Evolutionary conservation across 1,284 basidiomycete genomes (phyloP).

Genomic region (Cryptococcus sp.): DNA sequence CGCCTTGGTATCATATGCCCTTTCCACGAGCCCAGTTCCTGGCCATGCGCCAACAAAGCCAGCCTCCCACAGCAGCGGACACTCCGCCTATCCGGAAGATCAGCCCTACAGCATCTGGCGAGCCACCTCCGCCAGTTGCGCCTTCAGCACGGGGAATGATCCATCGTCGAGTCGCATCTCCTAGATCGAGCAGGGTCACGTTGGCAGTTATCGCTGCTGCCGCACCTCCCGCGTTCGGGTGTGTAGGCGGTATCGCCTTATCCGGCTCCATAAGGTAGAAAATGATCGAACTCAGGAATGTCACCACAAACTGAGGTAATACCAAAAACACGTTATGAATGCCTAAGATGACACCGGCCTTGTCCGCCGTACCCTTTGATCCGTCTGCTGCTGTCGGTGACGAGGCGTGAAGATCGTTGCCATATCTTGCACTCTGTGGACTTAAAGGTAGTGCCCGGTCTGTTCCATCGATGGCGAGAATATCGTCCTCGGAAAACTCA

Average conservation of each 20-base stretch:
- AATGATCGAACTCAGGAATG: slow-evolving; percentile 55
- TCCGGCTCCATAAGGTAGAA: slow-evolving; percentile 55
- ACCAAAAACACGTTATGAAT: slow-evolving; percentile 92
- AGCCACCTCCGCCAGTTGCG: slow-evolving; percentile 5
- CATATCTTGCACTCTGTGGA: neutral
- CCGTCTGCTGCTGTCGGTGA: neutral
- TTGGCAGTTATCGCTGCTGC: slow-evolving; percentile 14
- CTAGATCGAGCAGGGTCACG: slow-evolving; percentile 7
- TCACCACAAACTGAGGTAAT: slow-evolving; percentile 60
- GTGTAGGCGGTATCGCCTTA: slow-evolving; percentile 32
- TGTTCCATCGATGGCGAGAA: neutral
- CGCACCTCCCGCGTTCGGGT: slow-evolving; percentile 19
- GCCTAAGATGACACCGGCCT: slow-evolving; percentile 87
- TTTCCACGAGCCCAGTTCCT: slow-evolving; percentile 39
- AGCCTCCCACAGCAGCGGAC: slow-evolving; percentile 68
- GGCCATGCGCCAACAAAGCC: slow-evolving; percentile 67
- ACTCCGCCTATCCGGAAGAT: slow-evolving; percentile 78
- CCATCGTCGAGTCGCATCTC: slow-evolving; percentile 3
- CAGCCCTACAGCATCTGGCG: slow-evolving; percentile 66
- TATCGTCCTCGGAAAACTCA: slow-evolving; percentile 17
- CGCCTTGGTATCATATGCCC: slow-evolving; percentile 12
- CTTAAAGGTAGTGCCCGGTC: neutral
- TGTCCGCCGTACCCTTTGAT: slow-evolving; percentile 61
- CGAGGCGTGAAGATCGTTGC: neutral
- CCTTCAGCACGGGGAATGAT: slow-evolving; percentile 12